Evolutionary conservation across 352 stramenopile genomes (phyloP), one percentile per base, ranked within the genome.

Genomic region (Phytophthora citricola): DNA sequence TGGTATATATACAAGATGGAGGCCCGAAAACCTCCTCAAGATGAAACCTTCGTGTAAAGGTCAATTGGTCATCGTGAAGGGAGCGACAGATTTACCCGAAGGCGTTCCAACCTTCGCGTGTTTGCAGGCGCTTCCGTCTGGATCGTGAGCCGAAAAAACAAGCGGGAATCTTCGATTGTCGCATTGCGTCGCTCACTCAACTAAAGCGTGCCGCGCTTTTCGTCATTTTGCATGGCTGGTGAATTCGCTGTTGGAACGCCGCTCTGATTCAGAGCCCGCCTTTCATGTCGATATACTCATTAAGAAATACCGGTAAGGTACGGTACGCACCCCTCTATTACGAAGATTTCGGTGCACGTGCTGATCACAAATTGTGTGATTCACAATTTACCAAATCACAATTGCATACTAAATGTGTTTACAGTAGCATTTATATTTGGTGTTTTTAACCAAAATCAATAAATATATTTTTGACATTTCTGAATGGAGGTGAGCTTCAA

Each of bases 401-500:
- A 6, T 4, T 17, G 17, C 17, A 17, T n/a, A 5, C 44, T 26
- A 26, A 26, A 26, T 26, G 2, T 26, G 24, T 26, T 2, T 26
- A 26, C 24, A 4, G 24, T 26, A 26, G 24, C 24, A 20, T 20
- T 20, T 20, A 20, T 20, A 20, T 20, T 20, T 20, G 17, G 17
- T 20, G 17, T 20, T 20, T 20, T 20, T 20, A 20, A 20, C 17
- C 17, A 20, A 20, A 20, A 20, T 20, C 17, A 20, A 20, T 20
- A 20, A 20, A 20, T 20, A 20, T 20, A 20, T 20, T 20, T 20
- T 20, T 20, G 17, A 20, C 17, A 31, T 27, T 46, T 50, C 58
- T 47, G 20, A 15, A 78, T 74, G 74, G 73, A 78, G 58, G 67
- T 68, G 29, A 76, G 62, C 66, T 92, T 92, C 71, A 89, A 87